Conservation (phyloP, 768 basidiomycete species). For the Lactarius pseudohatsudake region DNA sequence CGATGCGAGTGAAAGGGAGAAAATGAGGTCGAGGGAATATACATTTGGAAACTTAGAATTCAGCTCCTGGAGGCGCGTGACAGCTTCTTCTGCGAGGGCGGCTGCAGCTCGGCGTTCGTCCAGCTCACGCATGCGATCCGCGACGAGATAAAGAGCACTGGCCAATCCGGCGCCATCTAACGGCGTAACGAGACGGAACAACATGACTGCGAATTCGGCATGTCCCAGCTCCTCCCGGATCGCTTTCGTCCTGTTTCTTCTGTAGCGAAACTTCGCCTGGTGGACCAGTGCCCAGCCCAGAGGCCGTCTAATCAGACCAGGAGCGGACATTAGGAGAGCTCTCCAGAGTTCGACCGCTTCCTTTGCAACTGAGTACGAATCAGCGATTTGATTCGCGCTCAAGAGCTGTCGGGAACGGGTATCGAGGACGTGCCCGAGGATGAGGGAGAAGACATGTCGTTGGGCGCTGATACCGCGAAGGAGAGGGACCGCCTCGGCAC, state of each 20-base stretch:
- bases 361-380: slow-evolving; percentile 1
- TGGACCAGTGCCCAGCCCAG: slow-evolving; percentile 12
- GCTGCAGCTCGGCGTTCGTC: slow-evolving; percentile 12
- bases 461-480: slow-evolving; percentile 6
- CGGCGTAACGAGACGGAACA: slow-evolving; percentile 15
- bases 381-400: slow-evolving; percentile 5
- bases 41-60: neutral
- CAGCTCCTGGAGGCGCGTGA: slow-evolving; percentile 9
- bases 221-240: slow-evolving; percentile 7
- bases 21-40: slow-evolving; percentile 14
- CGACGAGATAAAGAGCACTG: slow-evolving; percentile 11
- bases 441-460: slow-evolving; percentile 9
- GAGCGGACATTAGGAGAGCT: slow-evolving; percentile 3
- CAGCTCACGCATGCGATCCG: slow-evolving; percentile 21
- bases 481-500: slow-evolving; percentile 6
- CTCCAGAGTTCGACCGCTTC: slow-evolving; percentile 20
- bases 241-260: neutral
- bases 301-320: neutral
- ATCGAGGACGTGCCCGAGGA: slow-evolving; percentile 20
- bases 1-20: slow-evolving; percentile 21
- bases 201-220: slow-evolving; percentile 6
- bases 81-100: slow-evolving; percentile 13
- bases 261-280: slow-evolving; percentile 11
- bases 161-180: slow-evolving; percentile 8
- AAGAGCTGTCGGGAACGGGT: slow-evolving; percentile 12